Percentiles rank a stretch among this genome's conserved stretches.
These are phyloP conservation scores for Calocybe gangraenosa DNA, from an alignment of 768 basidiomycete genomes.

Conservation along the genomic window DNA sequence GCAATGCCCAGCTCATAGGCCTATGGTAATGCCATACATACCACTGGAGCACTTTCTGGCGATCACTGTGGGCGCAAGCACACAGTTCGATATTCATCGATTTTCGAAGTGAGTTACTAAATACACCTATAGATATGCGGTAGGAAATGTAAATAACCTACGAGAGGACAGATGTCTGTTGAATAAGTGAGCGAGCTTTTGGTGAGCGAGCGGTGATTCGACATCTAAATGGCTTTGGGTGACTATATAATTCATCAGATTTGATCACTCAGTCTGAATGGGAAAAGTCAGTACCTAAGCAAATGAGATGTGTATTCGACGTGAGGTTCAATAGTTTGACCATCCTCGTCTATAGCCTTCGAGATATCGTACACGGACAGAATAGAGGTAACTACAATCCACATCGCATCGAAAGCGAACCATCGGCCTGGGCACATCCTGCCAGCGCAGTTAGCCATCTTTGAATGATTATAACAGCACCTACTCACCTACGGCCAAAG, in stretches of 20 bases:
- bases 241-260: slow-evolving; percentile 22
- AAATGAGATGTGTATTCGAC: slow-evolving; percentile 30
- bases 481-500: slow-evolving; percentile 33
- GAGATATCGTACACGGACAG: slow-evolving; percentile 35
- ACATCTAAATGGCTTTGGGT: slow-evolving; percentile 38
- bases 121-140: neutral
- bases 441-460: neutral
- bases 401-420: slow-evolving; percentile 39
- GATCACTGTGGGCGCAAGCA: too few species aligned
- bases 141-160: neutral
- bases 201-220: slow-evolving; percentile 31
- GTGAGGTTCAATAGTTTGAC: slow-evolving; percentile 23
- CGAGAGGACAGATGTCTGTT: slow-evolving; percentile 17
- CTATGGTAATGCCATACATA: slow-evolving; percentile 33
- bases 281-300: slow-evolving; percentile 23
- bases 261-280: too few species aligned
- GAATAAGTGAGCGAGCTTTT: slow-evolving; percentile 26
- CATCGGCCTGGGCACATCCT: slow-evolving; percentile 43
- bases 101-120: neutral
- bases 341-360: slow-evolving; percentile 27
- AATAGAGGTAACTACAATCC: slow-evolving; percentile 37
- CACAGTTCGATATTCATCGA: neutral
- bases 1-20: slow-evolving; percentile 39
- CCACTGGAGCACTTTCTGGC: neutral
- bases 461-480: neutral